Base-by-base conservation (phyloP, 169 alveolate genomes). In the Theileria parva region DNA sequence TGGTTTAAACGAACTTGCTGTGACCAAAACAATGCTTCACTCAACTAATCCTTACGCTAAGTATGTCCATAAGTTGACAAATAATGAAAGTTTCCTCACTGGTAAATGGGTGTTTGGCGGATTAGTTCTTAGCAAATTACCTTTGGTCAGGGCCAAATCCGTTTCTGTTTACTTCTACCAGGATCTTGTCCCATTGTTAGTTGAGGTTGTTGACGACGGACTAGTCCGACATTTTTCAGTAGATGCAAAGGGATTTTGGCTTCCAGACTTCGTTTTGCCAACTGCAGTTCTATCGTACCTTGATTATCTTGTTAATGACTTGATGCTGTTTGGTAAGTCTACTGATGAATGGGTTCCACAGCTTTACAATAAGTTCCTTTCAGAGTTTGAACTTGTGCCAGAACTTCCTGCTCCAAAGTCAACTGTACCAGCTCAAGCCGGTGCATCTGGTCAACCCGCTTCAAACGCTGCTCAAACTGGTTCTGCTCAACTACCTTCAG, bases 121-220 rank as follows among this genome's bases (percentile, higher is more conserved):
- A 15, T 25, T 44, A 17, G 44, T 21, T n/a, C 27, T 65, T 21
- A 8, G 28, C 30, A 25, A 65, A 27, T 39, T 65, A n/a, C 74
- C 74, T n/a, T 4, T 25, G 74, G 44, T 44, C 1, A 3, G 39
- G 74, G 74, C 57, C 30, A 25, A 32, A 6, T 65, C 27, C 64
- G 74, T 65, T n/a, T 64, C 74, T 9, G 74, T 25, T 8, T 65
- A 65, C 57, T 65, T 17, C 51, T 37, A 65, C 51, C 55, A 65
- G 28, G 74, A 65, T 25, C 30, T 25, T 6, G 57, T 44, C 13
- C 74, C 74, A 37, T 25, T 65, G 8, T 25, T 65, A 21, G 44
- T 65, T 25, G 74, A 65, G 17, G 60, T 65, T 28, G 34, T 21
- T 25, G 28, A 15, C 4, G 74, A 21, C 13, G 51, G 60, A n/a